Percentiles rank a stretch among this genome's conserved stretches.
Conservation (phyloP, 352 stramenopile species). For the Thraustotheca clavata region DNA sequence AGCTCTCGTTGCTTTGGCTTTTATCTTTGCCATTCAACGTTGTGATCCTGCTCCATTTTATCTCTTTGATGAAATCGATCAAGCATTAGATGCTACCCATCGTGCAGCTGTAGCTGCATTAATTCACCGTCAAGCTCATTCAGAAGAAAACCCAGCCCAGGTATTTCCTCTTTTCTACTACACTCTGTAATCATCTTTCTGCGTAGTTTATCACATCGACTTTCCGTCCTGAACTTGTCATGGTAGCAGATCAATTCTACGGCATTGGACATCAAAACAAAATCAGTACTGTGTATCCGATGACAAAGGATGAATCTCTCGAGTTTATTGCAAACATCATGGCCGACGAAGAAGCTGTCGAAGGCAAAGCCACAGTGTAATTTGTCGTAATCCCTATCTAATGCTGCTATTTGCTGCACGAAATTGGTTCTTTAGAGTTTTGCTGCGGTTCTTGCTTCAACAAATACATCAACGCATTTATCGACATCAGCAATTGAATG, state of each 20-base stretch:
- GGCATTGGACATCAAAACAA: constrained; percentile 99
- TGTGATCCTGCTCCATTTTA: constrained; percentile 99
- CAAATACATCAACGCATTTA: constrained; percentile 88
- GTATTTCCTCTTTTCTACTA: constrained; percentile 29
- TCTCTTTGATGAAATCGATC: constrained; percentile 99
- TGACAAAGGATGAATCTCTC: constrained; percentile 95
- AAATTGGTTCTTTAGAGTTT: too few relatives aligned
- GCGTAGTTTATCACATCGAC: constrained; percentile 97
- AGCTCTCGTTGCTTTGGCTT: constrained; percentile 96
- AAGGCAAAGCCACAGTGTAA: constrained; percentile 25
- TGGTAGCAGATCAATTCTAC: constrained; percentile 95
- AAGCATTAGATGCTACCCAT: constrained; percentile 99
- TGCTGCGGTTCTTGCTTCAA: constrained; percentile 79
- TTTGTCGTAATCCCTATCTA: too few relatives aligned
- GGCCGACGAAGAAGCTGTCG: constrained; percentile 77
- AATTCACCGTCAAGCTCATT: constrained; percentile 95
- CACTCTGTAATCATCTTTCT: neutral
- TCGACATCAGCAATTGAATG: constrained; percentile 90
- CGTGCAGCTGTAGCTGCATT: constrained; percentile 93
- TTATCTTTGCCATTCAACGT: constrained; percentile 99
- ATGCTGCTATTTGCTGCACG: too few relatives aligned
- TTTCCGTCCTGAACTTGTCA: constrained; percentile 99
- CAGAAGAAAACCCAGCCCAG: constrained; percentile 94
- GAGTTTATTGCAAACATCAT: constrained; percentile 94
- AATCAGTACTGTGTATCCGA: constrained; percentile 89